Conservation (phyloP, 73 alveolate genomes). For the Durusdinium trenchii region DNA sequence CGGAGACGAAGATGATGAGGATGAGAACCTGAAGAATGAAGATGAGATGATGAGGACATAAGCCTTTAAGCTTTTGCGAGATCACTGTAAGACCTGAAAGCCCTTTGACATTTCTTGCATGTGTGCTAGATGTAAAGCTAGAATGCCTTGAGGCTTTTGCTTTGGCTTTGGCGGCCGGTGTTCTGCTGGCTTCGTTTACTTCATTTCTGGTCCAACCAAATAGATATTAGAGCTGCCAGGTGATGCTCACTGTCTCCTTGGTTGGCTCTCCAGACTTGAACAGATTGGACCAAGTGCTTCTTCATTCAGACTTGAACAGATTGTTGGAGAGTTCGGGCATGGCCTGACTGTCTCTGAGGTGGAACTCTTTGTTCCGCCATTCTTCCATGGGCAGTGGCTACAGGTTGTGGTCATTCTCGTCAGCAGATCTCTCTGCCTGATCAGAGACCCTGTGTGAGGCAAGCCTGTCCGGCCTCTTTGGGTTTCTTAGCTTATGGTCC, state of each 20-base stretch:
- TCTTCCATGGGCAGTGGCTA: conserved; percentile 59
- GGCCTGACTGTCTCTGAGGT: neutral
- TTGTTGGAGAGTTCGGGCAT: neutral
- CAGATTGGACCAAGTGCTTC: neutral
- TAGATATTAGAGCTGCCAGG: neutral
- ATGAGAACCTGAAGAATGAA: too few relatives aligned
- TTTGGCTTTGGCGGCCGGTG: conserved; percentile 87
- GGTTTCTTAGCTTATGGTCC: conserved; percentile 70
- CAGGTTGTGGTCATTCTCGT: conserved; percentile 26
- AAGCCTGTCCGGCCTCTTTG: conserved; percentile 41
- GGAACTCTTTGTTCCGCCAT: conserved; percentile 78
- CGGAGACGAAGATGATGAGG: too few relatives aligned
- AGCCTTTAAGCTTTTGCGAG: too few relatives aligned
- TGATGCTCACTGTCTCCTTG: conserved; percentile 53
- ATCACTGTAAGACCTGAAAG: too few relatives aligned
- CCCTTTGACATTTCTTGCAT: too few relatives aligned
- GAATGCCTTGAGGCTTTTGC: conserved; percentile 55
- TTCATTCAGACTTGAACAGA: too few relatives aligned
- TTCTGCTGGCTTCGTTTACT: neutral
- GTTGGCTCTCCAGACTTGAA: neutral
- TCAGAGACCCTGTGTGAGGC: neutral
- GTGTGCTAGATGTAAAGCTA: too few relatives aligned
- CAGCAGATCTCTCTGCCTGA: neutral
- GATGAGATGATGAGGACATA: too few relatives aligned
- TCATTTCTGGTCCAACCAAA: neutral